Evolutionary conservation across 2,329 filamentous ascomycete genomes (phyloP), one percentile per base, ranked within the genome.

Genomic region (Penicillium italicum): DNA sequence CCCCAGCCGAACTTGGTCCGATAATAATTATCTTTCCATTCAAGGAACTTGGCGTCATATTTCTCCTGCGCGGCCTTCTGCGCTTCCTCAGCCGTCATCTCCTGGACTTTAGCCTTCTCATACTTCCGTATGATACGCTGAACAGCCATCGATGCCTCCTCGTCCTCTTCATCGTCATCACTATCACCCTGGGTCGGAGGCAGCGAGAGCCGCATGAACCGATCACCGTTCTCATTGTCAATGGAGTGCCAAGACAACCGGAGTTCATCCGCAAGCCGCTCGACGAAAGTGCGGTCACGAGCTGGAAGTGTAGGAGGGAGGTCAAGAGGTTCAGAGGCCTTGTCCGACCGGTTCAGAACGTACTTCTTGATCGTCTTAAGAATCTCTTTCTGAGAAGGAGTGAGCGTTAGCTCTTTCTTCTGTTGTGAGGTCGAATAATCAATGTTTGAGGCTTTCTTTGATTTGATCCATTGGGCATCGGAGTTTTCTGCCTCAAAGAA

Each of bases 21-120:
- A 75, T 99, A 99, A 75, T 99, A 96, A 58, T 89, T 87, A 72
- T 95, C 87, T 78, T 97, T 99, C 94, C 94, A 99, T 54, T 86
- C 84, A 59, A 86, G 80, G 70, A 97, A 97, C 69, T 95, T 96
- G 63, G 89, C 79, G 66, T 97, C 86, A 72, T 99, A 99, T 65
- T 94, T 87, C 70, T 87, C 82, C 65, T 96, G 85, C 73, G 93
- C 89, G 18, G 87, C 84, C 47, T 84, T 82, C 71, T 94, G 87
- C 16, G 88, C 88, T 66, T 96, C 89, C 62, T 91, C 89, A 1
- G 87, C 78, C 2, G 88, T 88, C 45, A 90, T 75, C 66, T 97
- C 92, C 37, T 94, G 80, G 24, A 96, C 85, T 67, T 89, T 85
- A 22, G 94, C 94, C 62, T 90, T 93, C 67, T 97, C 92, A 69